Evolutionary conservation across 2,329 filamentous ascomycete genomes (phyloP), one percentile per base, ranked within the genome.

Genomic region (Neofusicoccum sp.): DNA sequence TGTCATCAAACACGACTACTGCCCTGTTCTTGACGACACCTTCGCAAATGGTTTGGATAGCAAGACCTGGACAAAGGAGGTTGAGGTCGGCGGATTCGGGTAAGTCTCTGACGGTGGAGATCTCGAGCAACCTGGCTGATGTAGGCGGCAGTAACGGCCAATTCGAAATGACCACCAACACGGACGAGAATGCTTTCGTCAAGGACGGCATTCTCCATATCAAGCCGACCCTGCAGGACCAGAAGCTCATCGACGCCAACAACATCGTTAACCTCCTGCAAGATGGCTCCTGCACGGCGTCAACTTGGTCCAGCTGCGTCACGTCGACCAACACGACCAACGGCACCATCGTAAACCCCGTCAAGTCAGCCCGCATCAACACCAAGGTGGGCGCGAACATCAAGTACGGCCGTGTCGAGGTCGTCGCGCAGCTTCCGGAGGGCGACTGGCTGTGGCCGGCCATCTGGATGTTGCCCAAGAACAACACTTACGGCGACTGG

Each of bases 361-460:
- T 89, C 64, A 87, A 85, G 67, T 93, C 91, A 1, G 91, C 86
- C 6, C 88, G 91, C 63, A 86, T 96, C 76, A 89, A 87, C 76
- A 93, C 89, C 61, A 88, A 84, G 70, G 84, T 84, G 44, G 85
- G 87, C 14, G 86, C 86, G 6, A 82, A 77, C 14, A 90, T 96
- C 79, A 90, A 86, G 75, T 96, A 90, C 71, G 91, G 91, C 49
- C 88, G 89, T 44, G 83, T 96, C 57, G 89, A 96, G 71, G 90
- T 96, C 4, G 86, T 83, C 1, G 91, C 91, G 28, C 88, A 88
- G 75, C 77, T 95, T 30, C 90, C 91, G 4, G 74, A 79, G 49
- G 91, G 91, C 58, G 90, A 95, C 76, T 95, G 91, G 91, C 82
- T 96, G 9, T 95, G 91, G 91, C 91, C 91, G 2, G 90, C 90